Evolutionary conservation across 2,329 filamentous ascomycete genomes (phyloP).

Genomic region (Fusarium albidum): DNA sequence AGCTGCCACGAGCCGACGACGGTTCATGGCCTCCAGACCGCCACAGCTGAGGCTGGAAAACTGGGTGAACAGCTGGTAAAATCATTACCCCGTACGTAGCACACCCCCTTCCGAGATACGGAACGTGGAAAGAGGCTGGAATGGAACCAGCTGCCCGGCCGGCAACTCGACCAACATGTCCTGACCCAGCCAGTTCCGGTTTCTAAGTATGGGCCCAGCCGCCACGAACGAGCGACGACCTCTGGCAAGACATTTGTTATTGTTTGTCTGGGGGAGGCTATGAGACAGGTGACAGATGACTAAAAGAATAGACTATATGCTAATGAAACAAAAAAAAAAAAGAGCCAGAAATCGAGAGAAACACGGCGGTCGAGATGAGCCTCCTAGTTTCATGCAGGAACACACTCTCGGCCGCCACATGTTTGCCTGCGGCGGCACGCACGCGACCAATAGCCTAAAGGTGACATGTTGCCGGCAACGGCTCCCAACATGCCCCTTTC

Average conservation of each 20-base stretch:
- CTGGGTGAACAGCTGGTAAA: too few species aligned
- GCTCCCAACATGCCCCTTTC: slow-evolving; percentile 18
- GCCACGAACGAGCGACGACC: neutral
- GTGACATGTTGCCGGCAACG: slow-evolving; percentile 3
- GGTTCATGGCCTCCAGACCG: slow-evolving; percentile 10
- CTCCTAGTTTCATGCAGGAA: slow-evolving; percentile 3
- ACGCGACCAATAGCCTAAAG: slow-evolving; percentile 35
- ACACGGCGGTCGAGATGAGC: too few species aligned
- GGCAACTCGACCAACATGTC: slow-evolving; percentile 9
- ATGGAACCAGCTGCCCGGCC: slow-evolving; percentile 12
- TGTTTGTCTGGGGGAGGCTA: slow-evolving; percentile 2
- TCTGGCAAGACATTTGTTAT: slow-evolving; percentile 6
- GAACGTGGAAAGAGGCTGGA: slow-evolving; percentile 12
- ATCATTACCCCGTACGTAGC: too few species aligned
- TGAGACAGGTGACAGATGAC: slow-evolving; percentile 23
- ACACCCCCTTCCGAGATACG: neutral
- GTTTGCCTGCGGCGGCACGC: slow-evolving; percentile 27
- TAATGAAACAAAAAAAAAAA: neutral
- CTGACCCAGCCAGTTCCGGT: slow-evolving; percentile 7
- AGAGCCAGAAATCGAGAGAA: too few species aligned
- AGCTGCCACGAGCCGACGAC: slow-evolving; percentile 1
- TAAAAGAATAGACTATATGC: slow-evolving; percentile 11
- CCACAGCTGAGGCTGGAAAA: slow-evolving; percentile 34
- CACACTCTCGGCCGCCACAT: slow-evolving; percentile 7
- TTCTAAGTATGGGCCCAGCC: neutral